Evolutionary conservation across 2,329 filamentous ascomycete species (phyloP).

Genomic region (Lasiodiplodia sp.): DNA sequence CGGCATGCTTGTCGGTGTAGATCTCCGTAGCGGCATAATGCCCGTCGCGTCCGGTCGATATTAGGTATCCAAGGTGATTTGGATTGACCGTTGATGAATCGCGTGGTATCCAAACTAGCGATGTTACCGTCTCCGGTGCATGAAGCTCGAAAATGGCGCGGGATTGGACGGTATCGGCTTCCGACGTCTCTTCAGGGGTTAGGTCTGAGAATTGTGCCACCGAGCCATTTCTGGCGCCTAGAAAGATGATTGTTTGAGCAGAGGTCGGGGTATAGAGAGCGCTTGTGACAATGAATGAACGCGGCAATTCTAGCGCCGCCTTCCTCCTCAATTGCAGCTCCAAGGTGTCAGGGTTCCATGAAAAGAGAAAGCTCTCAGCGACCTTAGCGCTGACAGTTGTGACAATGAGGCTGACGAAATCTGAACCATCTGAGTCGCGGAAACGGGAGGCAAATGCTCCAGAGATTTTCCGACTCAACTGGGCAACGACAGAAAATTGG

Average conservation of each 20-base stretch:
- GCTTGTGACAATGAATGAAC: constrained; percentile 61
- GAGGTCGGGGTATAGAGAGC: constrained; percentile 2
- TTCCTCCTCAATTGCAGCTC: neutral
- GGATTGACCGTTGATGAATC: constrained; percentile 28
- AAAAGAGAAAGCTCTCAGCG: constrained; percentile 39
- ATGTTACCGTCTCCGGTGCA: constrained; percentile 71
- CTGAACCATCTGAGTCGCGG: neutral
- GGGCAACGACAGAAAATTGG: constrained; percentile 38
- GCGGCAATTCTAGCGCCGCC: constrained; percentile 39
- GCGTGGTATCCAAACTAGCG: constrained; percentile 54
- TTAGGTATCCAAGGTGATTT: constrained; percentile 55
- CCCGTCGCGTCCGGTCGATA: constrained; percentile 80
- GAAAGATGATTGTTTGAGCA: constrained; percentile 5
- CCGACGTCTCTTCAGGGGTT: neutral
- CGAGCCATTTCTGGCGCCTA: constrained; percentile 19
- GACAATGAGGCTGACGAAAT: constrained; percentile 43
- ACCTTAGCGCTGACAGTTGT: constrained; percentile 46
- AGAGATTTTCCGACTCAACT: constrained; percentile 49
- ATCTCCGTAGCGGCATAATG: constrained; percentile 70
- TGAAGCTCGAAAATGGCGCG: constrained; percentile 47
- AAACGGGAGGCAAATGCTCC: constrained; percentile 44
- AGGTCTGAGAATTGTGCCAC: constrained; percentile 17
- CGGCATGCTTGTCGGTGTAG: constrained; percentile 35
- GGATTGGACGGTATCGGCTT: neutral
- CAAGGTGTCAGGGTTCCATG: neutral